Base-by-base conservation (phyloP, 441 rosid species). In the Populus hybrid region DNA sequence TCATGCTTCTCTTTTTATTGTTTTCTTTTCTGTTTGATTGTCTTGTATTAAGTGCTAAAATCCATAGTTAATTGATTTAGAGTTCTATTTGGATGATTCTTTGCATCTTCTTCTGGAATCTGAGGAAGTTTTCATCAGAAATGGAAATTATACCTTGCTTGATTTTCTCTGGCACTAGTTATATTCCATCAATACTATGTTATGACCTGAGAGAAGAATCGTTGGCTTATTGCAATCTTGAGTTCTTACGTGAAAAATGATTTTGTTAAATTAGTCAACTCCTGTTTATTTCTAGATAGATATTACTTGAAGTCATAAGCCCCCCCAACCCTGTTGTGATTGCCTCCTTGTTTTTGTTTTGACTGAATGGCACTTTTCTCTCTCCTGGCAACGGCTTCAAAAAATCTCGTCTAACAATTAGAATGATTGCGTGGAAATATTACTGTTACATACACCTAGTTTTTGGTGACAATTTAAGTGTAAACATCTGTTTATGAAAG, bases 81-180 rank as follows among this genome's bases (percentile, higher is more conserved):
- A 50, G 46, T 24, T 1, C 26, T 46, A 4, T 3, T 21, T 70
- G 16, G 57, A 70, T 70, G 57, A 50, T 69, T 36, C 32, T 70
- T 38, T 70, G 73, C 59, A 40, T 70, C 26, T 70, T 70, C 73
- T 28, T n/a, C 59, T n/a, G 57, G 36, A 73, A 21, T 64, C 4
- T 14, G 67, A 32, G 59, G 38, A 11, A 57, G 46, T 12, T 23
- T 69, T 34, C 67, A 14, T 14, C 7, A 50, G 57, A 50, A 50
- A 69, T 70, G 8, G 38, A 40, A 23, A 54, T 32, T 32, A 69
- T 67, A 21, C 32, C 16, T 35, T 61, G 66, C 65, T 65, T 77
- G 66, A 50, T 78, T 72, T 72, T 54, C 23, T 40, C 8, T 18
- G 66, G 6, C 66, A 50, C 46, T 72, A 72, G 67, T 50, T 72